phyloP scores from a whole-genome alignment of 805 yeast genomes.

The Scheffersomyces coipomensis region DNA sequence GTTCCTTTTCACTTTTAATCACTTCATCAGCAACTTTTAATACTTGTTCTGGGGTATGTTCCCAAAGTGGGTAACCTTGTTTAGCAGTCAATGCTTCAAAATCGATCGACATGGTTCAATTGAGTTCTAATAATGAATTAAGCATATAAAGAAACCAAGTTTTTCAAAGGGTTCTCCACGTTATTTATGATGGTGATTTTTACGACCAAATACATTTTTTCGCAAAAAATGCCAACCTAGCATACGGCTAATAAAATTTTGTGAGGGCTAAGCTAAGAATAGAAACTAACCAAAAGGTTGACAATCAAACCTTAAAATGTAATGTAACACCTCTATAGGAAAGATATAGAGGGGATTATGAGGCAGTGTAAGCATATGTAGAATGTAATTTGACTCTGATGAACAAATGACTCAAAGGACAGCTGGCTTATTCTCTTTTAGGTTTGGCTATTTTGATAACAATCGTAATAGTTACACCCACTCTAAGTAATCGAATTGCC shows the following conservation, averaged over 20 bases:
- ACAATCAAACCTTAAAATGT: too few relatives aligned
- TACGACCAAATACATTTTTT: too few relatives aligned
- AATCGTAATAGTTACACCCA: neutral
- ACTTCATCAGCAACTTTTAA: slow-evolving; percentile 40
- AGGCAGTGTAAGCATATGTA: too few relatives aligned
- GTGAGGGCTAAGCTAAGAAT: too few relatives aligned
- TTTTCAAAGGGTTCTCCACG: neutral
- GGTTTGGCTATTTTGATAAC: neutral
- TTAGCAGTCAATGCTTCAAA: slow-evolving; percentile 5
- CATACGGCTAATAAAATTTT: slow-evolving; percentile 1
- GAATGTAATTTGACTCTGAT: too few relatives aligned
- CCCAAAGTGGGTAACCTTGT: slow-evolving; percentile 50
- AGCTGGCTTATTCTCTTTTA: too few relatives aligned
- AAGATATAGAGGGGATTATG: too few relatives aligned
- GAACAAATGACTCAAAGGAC: too few relatives aligned
- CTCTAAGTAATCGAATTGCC: neutral
- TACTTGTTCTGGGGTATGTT: slow-evolving; percentile 52
- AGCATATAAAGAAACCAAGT: neutral
- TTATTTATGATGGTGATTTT: too few relatives aligned
- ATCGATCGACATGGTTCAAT: slow-evolving; percentile 11
- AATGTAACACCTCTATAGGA: too few relatives aligned
- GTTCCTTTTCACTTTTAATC: slow-evolving; percentile 39
- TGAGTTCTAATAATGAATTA: neutral
- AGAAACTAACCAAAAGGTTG: too few relatives aligned
- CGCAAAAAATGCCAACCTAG: neutral